Percentiles rank a stretch among this genome's conserved stretches.
These are phyloP conservation scores for Castanopsis chinensis DNA, from an alignment of 306 rosid species.

Conservation along the genomic window DNA sequence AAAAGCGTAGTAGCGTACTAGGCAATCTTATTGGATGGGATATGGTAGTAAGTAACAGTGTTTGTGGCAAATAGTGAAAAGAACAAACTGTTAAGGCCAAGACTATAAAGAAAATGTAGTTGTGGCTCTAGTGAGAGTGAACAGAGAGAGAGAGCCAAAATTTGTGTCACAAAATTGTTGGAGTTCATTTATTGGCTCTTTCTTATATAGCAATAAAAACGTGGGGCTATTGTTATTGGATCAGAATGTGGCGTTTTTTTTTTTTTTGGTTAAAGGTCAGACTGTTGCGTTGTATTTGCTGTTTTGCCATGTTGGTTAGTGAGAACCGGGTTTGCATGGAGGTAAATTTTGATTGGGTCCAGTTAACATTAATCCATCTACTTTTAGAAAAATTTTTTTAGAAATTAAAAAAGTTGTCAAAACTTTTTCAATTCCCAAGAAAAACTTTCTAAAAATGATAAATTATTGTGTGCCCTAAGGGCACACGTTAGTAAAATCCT, in stretches of 20 bases:
- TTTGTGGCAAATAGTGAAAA: background rate
- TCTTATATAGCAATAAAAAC: background rate
- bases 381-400: no score
- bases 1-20: background rate
- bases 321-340: background rate
- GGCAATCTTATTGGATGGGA: background rate
- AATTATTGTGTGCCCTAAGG: no score
- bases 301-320: background rate
- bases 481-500: no score
- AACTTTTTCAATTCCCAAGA: no score
- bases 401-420: no score
- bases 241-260: background rate
- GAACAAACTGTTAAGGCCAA: background rate
- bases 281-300: background rate
- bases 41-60: background rate
- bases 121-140: background rate
- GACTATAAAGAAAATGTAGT: background rate
- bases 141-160: background rate
- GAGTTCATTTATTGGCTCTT: background rate
- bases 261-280: background rate
- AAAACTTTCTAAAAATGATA: no score
- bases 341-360: no score
- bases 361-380: no score
- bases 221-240: background rate
- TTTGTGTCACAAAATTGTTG: background rate